Evolutionary conservation across 75 land plant species (phyloP), one percentile per base, ranked within the genome.

Genomic region (Sequoiadendron giganteum): DNA sequence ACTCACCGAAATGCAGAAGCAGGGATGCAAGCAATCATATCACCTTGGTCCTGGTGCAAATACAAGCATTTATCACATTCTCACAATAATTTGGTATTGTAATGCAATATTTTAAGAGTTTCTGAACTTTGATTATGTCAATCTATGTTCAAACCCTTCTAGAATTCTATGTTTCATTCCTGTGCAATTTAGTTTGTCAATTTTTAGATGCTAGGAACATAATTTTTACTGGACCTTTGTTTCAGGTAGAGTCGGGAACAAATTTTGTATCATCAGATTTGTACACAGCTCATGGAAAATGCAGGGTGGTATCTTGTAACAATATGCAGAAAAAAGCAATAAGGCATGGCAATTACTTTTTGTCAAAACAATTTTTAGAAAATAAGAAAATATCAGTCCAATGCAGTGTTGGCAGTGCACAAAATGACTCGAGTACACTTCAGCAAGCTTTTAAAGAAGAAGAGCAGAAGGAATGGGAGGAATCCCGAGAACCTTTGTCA

Each of bases 401-500:
- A 18, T 85, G 86, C 68, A 85, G 39, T 54, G 68, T 85, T 34
- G 65, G 86, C 68, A 85, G 86, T 85, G 42, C 61, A 34, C 86
- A 85, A 36, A 34, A 85, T 36, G 32, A 54, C 10, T 52, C 38
- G 19, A 85, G 86, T 56, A 19, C 86, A 34, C 2, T 19, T 85
- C 36, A 56, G 68, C 68, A 55, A 85, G 42, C 65, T 6, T 55
- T 91, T 2, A 87, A 72, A 72, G 89, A 89, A 58, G 93, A 93
- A 56, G 91, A 97, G 85, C 91, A 88, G 38, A 86, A 86, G 84
- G 86, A 88, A 39, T 97, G 97, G 99, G 92, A 94, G 87, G 90
- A 89, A 10, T 93, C 93, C 75, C 89, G 86, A 42, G 85, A 92
- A 36, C 87, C 91, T 28, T 86, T 97, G 39, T 92, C 90, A 48